These are phyloP conservation scores for Exophiala lecanii-corni DNA, from an alignment of 2,329 filamentous ascomycete genomes.

Conservation along the genomic window DNA sequence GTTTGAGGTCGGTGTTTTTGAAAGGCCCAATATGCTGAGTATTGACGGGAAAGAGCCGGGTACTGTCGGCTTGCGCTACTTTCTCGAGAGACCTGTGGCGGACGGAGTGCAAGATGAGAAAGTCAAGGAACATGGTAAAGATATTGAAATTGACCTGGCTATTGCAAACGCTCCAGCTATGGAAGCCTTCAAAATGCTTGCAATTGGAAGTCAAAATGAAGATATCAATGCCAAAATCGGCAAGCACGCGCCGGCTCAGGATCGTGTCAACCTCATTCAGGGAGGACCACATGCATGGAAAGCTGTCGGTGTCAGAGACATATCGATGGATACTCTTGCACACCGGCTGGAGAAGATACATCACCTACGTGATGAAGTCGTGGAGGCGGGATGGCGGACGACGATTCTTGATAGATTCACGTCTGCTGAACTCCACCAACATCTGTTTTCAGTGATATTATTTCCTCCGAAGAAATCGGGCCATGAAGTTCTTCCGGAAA, in stretches of 20 bases:
- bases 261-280: constrained; percentile 34
- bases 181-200: constrained; percentile 34
- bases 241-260: constrained; percentile 32
- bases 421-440: constrained; percentile 30
- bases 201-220: constrained; percentile 26
- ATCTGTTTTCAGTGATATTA: constrained; percentile 37
- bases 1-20: constrained; percentile 43
- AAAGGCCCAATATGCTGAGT: constrained; percentile 47
- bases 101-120: constrained; percentile 29
- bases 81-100: constrained; percentile 43
- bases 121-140: constrained; percentile 25
- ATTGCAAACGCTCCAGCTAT: constrained; percentile 28
- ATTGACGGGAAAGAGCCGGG: constrained; percentile 43
- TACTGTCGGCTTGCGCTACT: constrained; percentile 44
- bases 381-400: constrained; percentile 29
- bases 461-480: constrained; percentile 32
- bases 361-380: constrained; percentile 32
- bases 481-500: constrained; percentile 13
- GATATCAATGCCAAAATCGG: constrained; percentile 36
- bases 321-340: constrained; percentile 32
- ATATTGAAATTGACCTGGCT: constrained; percentile 18
- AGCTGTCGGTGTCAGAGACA: constrained; percentile 38
- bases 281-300: constrained; percentile 39
- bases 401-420: constrained; percentile 36
- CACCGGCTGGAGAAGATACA: constrained; percentile 34